Percentiles rank a stretch among this genome's conserved stretches.
These are phyloP conservation scores for Beauveria bassiana DNA, from an alignment of 2,329 filamentous ascomycete species.

Conservation along the genomic window DNA sequence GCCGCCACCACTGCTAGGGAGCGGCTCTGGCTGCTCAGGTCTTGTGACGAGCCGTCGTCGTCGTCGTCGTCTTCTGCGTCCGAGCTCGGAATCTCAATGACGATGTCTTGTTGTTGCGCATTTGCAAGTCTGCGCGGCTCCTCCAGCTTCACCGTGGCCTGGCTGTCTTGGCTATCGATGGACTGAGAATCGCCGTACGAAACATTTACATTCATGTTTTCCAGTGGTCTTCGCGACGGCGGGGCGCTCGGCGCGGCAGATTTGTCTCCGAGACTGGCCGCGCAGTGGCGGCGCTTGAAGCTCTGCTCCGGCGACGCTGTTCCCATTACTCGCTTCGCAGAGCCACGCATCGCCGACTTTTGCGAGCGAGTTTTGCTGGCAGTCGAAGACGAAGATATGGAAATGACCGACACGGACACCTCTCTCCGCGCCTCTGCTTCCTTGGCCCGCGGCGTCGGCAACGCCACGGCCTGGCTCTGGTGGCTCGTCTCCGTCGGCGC, in stretches of 20 bases:
- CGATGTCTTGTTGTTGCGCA: background rate
- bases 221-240: background rate
- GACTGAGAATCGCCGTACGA: background rate
- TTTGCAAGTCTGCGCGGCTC: too few species aligned
- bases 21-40: background rate
- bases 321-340: background rate
- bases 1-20: background rate
- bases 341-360: background rate
- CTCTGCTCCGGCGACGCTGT: background rate
- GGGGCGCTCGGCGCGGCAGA: background rate
- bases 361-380: background rate
- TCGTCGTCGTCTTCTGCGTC: background rate
- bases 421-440: background rate
- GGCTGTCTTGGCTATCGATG: background rate
- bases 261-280: background rate
- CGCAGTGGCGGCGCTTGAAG: background rate
- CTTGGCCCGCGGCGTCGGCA: background rate
- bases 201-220: background rate
- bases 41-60: background rate
- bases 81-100: constrained; percentile 6
- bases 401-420: background rate
- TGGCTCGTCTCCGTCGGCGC: background rate
- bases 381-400: background rate
- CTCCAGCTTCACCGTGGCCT: background rate
- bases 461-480: background rate